A percentile compares a stretch with the other conserved stretches of the same genome.
Evolutionary conservation across 768 basidiomycete species (phyloP).

Genomic region (Pisolithus tinctorius): DNA sequence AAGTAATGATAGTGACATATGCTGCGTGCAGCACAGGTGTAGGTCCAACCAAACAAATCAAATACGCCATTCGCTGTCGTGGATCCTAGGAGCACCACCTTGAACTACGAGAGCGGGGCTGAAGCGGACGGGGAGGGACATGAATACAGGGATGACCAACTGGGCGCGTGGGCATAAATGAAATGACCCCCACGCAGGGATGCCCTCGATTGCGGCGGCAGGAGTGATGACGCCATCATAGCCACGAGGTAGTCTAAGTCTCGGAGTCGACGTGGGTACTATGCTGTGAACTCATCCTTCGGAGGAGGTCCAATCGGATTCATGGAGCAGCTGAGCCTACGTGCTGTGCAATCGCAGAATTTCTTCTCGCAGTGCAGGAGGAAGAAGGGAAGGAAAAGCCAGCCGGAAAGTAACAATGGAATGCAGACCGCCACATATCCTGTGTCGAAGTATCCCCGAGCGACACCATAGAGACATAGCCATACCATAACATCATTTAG

Average conservation of each 20-base stretch:
- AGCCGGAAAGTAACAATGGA: background rate
- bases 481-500: background rate
- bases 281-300: background rate
- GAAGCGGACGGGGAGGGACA: slow-evolving; percentile 22
- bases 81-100: slow-evolving; percentile 7
- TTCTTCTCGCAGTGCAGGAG: slow-evolving; percentile 1
- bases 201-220: background rate
- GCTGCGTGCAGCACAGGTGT: background rate
- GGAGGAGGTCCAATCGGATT: background rate
- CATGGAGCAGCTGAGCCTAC: background rate
- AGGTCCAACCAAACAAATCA: background rate
- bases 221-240: slow-evolving; percentile 20
- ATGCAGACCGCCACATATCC: background rate
- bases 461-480: background rate
- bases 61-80: slow-evolving; percentile 9
- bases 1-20: background rate
- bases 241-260: slow-evolving; percentile 12
- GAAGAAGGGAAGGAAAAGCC: background rate
- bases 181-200: background rate
- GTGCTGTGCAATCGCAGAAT: slow-evolving; percentile 5
- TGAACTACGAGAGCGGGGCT: slow-evolving; percentile 19
- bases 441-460: background rate
- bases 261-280: slow-evolving; percentile 19
- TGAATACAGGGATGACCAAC: background rate
- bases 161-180: slow-evolving; percentile 1